These are phyloP conservation scores for Rhynchospora breviuscula DNA, from an alignment of 176 grass and related monocot genomes.

Conservation along the genomic window DNA sequence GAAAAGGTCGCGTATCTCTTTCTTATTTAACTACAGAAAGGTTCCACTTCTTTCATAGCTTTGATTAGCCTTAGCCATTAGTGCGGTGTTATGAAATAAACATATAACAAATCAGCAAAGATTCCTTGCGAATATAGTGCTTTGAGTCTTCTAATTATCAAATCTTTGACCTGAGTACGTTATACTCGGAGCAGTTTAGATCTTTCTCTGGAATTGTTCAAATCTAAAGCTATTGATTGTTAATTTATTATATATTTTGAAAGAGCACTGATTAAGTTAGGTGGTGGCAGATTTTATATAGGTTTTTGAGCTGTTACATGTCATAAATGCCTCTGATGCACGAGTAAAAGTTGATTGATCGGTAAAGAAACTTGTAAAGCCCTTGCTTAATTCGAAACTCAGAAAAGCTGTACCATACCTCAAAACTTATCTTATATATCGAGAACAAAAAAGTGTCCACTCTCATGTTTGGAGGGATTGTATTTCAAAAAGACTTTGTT, in stretches of 20 bases:
- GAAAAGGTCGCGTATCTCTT: background rate
- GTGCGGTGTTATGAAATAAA: slow-evolving; percentile 12
- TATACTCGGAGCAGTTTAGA: slow-evolving; percentile 8
- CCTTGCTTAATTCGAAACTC: background rate
- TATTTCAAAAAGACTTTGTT: no score
- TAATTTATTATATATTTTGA: background rate
- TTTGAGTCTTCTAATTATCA: slow-evolving; percentile 8
- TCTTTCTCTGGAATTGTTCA: background rate
- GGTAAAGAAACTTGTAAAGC: background rate
- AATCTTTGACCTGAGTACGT: slow-evolving; percentile 4
- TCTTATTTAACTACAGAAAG: background rate
- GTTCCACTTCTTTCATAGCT: background rate
- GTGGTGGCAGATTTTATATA: background rate
- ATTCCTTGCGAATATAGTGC: slow-evolving; percentile 12
- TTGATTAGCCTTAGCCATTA: background rate
- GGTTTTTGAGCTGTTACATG: background rate
- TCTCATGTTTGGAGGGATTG: no score
- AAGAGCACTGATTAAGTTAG: background rate
- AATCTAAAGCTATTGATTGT: background rate
- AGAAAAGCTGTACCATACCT: no score
- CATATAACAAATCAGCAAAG: background rate
- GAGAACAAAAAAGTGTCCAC: no score
- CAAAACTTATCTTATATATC: no score
- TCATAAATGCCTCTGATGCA: background rate
- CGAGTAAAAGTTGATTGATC: background rate